Percentiles rank a stretch among this genome's conserved stretches.
phyloP scores from a whole-genome alignment of 2,329 filamentous ascomycete genomes.

The Arthrinium phaeospermum region DNA sequence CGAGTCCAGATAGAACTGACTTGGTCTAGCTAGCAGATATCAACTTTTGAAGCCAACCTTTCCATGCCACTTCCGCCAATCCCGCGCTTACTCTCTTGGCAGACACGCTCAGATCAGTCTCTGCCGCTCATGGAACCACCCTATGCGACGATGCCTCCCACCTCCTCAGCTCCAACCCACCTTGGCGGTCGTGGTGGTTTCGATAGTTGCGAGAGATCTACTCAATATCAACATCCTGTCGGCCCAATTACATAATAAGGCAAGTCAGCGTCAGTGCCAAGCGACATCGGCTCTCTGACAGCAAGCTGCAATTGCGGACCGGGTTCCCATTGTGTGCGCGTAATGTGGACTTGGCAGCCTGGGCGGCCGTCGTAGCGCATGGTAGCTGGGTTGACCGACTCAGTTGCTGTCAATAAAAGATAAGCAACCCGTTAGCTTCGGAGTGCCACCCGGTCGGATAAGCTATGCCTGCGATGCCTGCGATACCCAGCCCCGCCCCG shows the following conservation, averaged over 20 bases:
- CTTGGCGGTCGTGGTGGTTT: neutral
- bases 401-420: neutral
- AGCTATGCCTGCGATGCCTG: neutral
- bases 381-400: neutral
- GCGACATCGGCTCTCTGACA: neutral
- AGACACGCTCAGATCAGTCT: neutral
- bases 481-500: neutral
- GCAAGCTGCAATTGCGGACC: neutral
- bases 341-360: neutral
- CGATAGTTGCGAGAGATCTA: neutral
- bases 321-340: neutral
- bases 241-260: neutral
- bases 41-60: neutral
- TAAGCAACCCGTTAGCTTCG: constrained; percentile 6
- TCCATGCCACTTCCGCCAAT: neutral
- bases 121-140: too few relatives aligned
- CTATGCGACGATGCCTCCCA: too few relatives aligned
- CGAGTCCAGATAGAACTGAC: neutral
- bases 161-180: too few relatives aligned
- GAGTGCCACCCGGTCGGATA: neutral
- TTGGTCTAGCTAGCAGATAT: neutral
- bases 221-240: neutral
- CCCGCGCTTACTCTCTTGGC: neutral
- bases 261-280: neutral
- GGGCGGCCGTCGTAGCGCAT: neutral